Conservation (phyloP, 805 yeast genomes). For the Nakazawaea ishiwadae region DNA sequence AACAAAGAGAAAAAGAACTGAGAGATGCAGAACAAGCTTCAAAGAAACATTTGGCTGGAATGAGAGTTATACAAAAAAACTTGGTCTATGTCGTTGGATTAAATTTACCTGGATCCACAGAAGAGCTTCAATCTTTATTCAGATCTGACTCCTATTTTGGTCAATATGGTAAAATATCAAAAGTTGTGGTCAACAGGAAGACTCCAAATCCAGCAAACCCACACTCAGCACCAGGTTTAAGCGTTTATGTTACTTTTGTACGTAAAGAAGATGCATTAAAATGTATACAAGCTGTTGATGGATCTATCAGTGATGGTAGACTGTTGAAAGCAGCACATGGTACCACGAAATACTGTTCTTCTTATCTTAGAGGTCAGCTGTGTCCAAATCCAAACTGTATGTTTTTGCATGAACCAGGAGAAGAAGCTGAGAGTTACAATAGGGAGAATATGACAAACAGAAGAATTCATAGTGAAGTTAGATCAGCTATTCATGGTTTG, state of each 20-base stretch:
- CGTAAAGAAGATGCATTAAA: conserved; percentile 92
- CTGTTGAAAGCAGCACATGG: conserved; percentile 94
- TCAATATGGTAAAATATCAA: conserved; percentile 94
- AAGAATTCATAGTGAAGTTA: conserved; percentile 30
- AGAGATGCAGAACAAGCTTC: conserved; percentile 82
- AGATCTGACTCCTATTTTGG: conserved; percentile 94
- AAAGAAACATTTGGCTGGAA: conserved; percentile 90
- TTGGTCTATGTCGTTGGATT: conserved; percentile 94
- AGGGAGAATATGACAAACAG: conserved; percentile 83
- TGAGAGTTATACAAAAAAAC: conserved; percentile 97
- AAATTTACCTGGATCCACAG: conserved; percentile 83
- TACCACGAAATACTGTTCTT: conserved; percentile 97
- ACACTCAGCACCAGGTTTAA: conserved; percentile 71
- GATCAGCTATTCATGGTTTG: conserved; percentile 30
- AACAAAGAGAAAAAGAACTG: conserved; percentile 85
- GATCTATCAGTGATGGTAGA: conserved; percentile 88
- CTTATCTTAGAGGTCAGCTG: conserved; percentile 88
- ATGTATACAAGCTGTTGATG: conserved; percentile 90
- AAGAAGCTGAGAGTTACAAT: conserved; percentile 95
- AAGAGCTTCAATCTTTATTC: conserved; percentile 75
- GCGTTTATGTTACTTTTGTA: conserved; percentile 92
- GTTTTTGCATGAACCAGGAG: conserved; percentile 99
- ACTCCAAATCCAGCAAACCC: conserved; percentile 39
- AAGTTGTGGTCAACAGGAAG: conserved; percentile 86
- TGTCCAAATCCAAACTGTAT: conserved; percentile 99